Evolutionary conservation across 352 stramenopile species (phyloP), one percentile per base, ranked within the genome.

Genomic region (Stephanocyclus meneghinianus): DNA sequence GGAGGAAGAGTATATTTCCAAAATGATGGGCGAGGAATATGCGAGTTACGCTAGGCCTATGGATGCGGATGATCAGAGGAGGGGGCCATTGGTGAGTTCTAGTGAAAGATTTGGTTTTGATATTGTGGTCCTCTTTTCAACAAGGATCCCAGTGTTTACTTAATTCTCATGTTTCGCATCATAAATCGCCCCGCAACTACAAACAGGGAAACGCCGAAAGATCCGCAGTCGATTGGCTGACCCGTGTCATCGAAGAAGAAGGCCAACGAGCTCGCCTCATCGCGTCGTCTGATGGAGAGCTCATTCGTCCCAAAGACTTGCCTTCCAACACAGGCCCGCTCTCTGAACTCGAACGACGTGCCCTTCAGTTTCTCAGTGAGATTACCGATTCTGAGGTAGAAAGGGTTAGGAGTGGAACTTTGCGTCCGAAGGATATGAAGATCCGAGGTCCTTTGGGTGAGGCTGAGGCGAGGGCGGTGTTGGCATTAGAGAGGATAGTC

Each of bases 201-300:
- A 2, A 29, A 30, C 30, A 89, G 83, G 88, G 88, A 32, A 78
- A 87, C 26, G 81, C 83, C 26, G 88, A 93, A 76, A 86, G 83
- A 68, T 77, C 71, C 5, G 76, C 78, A 48, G 88, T 93, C 0
- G 61, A 87, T 74, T 92, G 86, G 86, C 76, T 93, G 5, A 77
- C 47, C 47, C 50, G 61, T 44, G 88, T 93, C 8, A 87, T 93
- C 21, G 88, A 93, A 80, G 88, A 93, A 78, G 88, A 93, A 78
- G 88, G 83, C 16, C 78, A 83, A 74, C 74, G 88, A n/a, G 88
- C 88, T 13, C 67, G 80, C 75, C 62, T 75, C 37, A 93, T 93
- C 59, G 78, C 87, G n/a, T 74, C 87, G 59, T 74, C 72, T 1
- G 76, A 89, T 56, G 88, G 88, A 47, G 71, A 85, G 57, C 64